Evolutionary conservation across 1,284 basidiomycete species (phyloP).

Genomic region (Papiliotrema flavescens): DNA sequence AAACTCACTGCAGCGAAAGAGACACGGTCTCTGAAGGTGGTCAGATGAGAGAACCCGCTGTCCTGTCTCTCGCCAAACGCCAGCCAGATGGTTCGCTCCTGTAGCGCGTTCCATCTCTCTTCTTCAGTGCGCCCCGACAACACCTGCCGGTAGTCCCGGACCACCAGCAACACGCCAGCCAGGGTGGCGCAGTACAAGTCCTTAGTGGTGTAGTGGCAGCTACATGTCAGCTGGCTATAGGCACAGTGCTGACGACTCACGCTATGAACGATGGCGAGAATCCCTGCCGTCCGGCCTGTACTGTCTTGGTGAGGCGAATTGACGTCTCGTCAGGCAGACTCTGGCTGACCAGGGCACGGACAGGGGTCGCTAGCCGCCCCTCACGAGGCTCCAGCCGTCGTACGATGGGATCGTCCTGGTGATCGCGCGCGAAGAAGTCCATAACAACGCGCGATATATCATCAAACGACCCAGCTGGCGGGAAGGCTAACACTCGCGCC

Average conservation of each 20-base stretch:
- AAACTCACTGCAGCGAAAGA: conserved; percentile 16
- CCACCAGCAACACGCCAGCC: conserved; percentile 22
- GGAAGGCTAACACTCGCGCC: conserved; percentile 20
- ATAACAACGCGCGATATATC: too few species aligned
- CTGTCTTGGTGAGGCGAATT: too few species aligned
- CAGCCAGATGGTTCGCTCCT: conserved; percentile 11
- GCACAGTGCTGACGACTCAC: background rate
- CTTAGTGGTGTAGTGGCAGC: conserved; percentile 31
- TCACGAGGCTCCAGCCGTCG: too few species aligned
- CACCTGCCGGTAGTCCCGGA: conserved; percentile 28
- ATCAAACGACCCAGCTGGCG: background rate
- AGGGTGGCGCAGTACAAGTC: conserved; percentile 31
- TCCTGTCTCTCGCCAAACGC: conserved; percentile 8
- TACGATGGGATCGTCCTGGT: too few species aligned
- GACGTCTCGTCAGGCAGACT: too few species aligned
- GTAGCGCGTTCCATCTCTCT: background rate
- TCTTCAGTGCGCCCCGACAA: conserved; percentile 5
- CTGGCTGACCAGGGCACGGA: too few species aligned
- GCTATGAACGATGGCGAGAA: background rate
- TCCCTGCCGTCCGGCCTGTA: too few species aligned
- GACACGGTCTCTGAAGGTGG: conserved; percentile 20
- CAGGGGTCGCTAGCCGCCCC: too few species aligned
- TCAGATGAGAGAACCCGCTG: conserved; percentile 9
- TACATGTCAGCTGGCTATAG: background rate
- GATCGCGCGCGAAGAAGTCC: too few species aligned